These are phyloP conservation scores for Sporothrix mexicana DNA, from an alignment of 2,329 filamentous ascomycete genomes.

Conservation along the genomic window DNA sequence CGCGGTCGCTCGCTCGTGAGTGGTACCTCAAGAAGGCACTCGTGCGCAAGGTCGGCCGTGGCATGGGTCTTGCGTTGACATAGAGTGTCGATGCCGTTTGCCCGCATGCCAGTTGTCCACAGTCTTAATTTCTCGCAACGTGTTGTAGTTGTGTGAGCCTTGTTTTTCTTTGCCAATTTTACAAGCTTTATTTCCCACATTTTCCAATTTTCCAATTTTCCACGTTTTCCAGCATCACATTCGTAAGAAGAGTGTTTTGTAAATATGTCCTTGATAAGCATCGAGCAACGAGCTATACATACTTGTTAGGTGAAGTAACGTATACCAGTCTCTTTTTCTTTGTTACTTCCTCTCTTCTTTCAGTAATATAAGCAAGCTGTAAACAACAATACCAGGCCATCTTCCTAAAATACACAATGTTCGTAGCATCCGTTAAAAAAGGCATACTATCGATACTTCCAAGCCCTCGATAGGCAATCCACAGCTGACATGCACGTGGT, in stretches of 20 bases:
- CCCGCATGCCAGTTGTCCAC: not conserved
- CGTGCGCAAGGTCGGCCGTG: conserved; percentile 75
- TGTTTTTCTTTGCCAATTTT: too few species aligned
- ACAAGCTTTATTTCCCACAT: too few species aligned
- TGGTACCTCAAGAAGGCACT: conserved; percentile 85
- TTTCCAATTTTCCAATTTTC: not conserved
- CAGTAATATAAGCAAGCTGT: not conserved
- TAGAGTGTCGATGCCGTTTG: not conserved
- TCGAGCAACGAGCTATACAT: not conserved
- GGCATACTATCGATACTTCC: not conserved
- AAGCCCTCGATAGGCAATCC: not conserved
- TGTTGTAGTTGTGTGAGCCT: too few species aligned
- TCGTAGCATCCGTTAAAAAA: not conserved
- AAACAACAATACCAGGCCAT: not conserved
- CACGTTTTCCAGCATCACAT: not conserved
- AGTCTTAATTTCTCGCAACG: conserved; percentile 1
- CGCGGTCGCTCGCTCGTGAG: conserved; percentile 74
- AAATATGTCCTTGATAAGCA: not conserved
- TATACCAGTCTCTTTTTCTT: not conserved
- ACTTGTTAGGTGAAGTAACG: not conserved
- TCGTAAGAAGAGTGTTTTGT: not conserved
- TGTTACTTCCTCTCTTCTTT: not conserved
- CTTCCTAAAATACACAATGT: not conserved
- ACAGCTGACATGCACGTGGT: not conserved
- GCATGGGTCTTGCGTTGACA: conserved; percentile 66